These are phyloP conservation scores for Nicotiana otophora DNA, from an alignment of 257 asterid genomes.

Conservation along the genomic window DNA sequence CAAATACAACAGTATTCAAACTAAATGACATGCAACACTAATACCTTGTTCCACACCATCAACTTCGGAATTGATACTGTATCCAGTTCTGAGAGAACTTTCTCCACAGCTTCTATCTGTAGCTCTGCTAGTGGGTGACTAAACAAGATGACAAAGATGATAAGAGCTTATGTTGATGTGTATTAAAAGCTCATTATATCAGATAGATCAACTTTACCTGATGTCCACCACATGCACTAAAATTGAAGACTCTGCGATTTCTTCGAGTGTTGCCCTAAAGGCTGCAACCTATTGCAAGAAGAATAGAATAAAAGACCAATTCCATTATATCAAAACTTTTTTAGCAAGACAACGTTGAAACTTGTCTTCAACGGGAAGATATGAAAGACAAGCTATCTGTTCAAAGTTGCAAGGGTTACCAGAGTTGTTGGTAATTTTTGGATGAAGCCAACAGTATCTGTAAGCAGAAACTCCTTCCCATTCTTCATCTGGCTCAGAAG, in stretches of 20 bases:
- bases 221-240: conserved; percentile 95
- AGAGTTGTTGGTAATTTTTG: conserved; percentile 92
- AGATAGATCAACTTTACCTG: conserved; percentile 42
- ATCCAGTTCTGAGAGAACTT: conserved; percentile 85
- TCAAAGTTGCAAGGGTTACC: conserved; percentile 31
- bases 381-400: background rate
- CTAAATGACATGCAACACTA: background rate
- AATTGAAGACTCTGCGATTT: conserved; percentile 85
- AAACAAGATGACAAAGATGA: conserved; percentile 25
- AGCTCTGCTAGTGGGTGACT: conserved; percentile 96
- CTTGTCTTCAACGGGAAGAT: background rate
- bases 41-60: conserved; percentile 95
- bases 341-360: background rate
- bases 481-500: conserved; percentile 58
- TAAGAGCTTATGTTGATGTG: conserved; percentile 24
- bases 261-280: conserved; percentile 96
- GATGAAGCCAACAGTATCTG: conserved; percentile 96
- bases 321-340: conserved; percentile 6
- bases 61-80: conserved; percentile 68
- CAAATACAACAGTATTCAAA: background rate
- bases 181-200: background rate
- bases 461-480: conserved; percentile 90
- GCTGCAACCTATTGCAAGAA: conserved; percentile 77
- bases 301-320: conserved; percentile 6
- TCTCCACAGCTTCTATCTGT: conserved; percentile 87